Base-by-base conservation (phyloP, 108 stramenopile species). In the Stephanodiscus minutulus region DNA sequence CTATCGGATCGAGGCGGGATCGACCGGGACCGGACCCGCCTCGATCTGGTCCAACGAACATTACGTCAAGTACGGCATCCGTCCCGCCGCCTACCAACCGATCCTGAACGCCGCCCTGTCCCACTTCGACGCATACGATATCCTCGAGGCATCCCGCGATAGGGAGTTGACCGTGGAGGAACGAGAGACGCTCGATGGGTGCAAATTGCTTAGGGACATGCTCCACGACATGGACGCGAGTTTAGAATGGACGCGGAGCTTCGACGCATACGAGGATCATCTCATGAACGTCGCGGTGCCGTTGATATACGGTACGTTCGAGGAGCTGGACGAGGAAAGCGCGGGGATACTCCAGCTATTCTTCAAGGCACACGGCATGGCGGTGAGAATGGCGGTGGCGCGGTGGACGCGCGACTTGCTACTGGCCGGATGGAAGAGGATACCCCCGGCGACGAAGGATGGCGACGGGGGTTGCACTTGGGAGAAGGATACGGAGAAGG, bases 111-210 rank as follows among this genome's bases (percentile, higher is more conserved):
- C 83, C 18, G 82, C 87, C 48, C 77, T 92, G 79, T 78, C 85
- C 8, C 90, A 95, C 61, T 95, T 95, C 81, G 94, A 95, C 76
- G 94, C 90, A 11, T 80, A 83, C 57, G 74, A 76, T 28, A 64
- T 95, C 22, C 62, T 95, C 29, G 89, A 95, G 69, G 64, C 66
- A 27, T 83, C 85, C 44, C 71, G 66, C 48, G 81, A 88, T 56
- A 77, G 86, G 31, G 81, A 83, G n/a, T 59, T 92, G 43, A 88
- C 82, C 1, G 80, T 82, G 44, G 94, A 95, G 67, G 90, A 95
- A 66, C 75, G 89, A 28, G 94, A 95, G 63, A 95, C 91, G 10
- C 66, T 95, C 41, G 90, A 92, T 77, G 94, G 94, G 10, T 92
- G 91, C 75, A 85, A 86, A 46, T 66, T 95, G 39, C 62, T 95